Evolutionary conservation across 495 filamentous ascomycete genomes (phyloP), one percentile per base, ranked within the genome.

Genomic region (Penicillium canescens): DNA sequence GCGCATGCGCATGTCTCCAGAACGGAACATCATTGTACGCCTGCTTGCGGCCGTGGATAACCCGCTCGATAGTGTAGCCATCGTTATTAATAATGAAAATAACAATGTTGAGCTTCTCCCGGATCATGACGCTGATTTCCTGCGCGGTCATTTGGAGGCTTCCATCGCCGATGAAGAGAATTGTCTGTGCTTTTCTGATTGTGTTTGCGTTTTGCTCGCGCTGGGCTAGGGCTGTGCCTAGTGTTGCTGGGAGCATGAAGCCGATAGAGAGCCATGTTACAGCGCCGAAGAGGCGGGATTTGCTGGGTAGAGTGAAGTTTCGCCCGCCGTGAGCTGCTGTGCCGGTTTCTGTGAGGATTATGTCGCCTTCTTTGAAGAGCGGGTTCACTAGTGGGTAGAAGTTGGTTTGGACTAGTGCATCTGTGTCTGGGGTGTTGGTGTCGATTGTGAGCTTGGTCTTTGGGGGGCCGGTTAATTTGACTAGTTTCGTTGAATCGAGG

Each of bases 121-220:
- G 78, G 43, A 95, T 79, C 74, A 93, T 90, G 14, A 88, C 89
- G 59, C 82, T 83, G 47, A 95, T 74, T 61, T 91, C 89, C 65
- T 94, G 90, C 3, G 76, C 85, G 0, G 88, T 91, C 46, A 93
- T 77, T 62, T 95, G 89, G 55, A 94, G 78, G 56, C 82, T 86
- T 16, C 90, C 90, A 56, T 95, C 90, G 34, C 90, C 90, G n/a
- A 86, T 88, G 63, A 93, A 86, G 46, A 95, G 72, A 45, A 93
- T 81, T 1, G 72, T 72, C 13, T 78, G 70, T 34, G 61, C 59
- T 10, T 50, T 52, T 14, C 38, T 20, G 13, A 37, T 48, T 36
- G 39, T 58, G 44, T 61, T 58, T 23, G 62, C 40, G 35, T 68
- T 61, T 10, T 43, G 40, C 33, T 77, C 70, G 13, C 69, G 61